Conservation (phyloP, 2,329 filamentous ascomycete species). For the Cercospora zeae-maydis region DNA sequence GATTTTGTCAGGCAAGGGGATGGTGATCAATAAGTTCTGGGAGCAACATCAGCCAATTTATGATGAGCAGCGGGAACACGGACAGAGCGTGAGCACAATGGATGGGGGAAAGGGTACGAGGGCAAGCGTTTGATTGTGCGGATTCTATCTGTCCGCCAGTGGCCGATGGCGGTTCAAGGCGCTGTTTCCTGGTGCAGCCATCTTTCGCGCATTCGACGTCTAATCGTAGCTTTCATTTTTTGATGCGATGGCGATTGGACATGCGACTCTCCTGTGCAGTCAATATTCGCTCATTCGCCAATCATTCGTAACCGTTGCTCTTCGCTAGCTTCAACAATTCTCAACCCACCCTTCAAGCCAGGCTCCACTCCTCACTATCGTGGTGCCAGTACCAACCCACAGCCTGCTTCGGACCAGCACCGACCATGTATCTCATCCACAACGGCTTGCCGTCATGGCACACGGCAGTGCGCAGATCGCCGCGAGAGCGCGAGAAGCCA, state of each 20-base stretch:
- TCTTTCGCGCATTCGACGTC: neutral
- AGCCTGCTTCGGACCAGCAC: neutral
- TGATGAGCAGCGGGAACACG: neutral
- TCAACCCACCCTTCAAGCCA: neutral
- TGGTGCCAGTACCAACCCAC: neutral
- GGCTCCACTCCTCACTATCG: neutral
- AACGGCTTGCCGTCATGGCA: neutral
- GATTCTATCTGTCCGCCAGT: neutral
- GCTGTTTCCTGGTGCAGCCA: neutral
- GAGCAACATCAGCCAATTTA: conserved; percentile 26
- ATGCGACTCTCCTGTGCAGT: neutral
- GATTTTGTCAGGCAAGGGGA: conserved; percentile 26
- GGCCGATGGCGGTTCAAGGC: neutral
- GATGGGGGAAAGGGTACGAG: neutral
- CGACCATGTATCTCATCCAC: neutral
- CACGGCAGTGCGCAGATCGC: neutral
- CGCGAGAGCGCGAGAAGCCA: neutral
- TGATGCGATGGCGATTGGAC: neutral
- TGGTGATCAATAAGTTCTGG: conserved; percentile 29
- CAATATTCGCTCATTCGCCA: neutral
- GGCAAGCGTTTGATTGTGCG: neutral
- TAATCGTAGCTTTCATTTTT: neutral
- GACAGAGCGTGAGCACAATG: neutral
- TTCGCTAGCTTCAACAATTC: neutral
- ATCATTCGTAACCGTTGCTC: neutral